Conservation (phyloP, 2,329 filamentous ascomycete genomes). For the Emergomyces pasteurianus region DNA sequence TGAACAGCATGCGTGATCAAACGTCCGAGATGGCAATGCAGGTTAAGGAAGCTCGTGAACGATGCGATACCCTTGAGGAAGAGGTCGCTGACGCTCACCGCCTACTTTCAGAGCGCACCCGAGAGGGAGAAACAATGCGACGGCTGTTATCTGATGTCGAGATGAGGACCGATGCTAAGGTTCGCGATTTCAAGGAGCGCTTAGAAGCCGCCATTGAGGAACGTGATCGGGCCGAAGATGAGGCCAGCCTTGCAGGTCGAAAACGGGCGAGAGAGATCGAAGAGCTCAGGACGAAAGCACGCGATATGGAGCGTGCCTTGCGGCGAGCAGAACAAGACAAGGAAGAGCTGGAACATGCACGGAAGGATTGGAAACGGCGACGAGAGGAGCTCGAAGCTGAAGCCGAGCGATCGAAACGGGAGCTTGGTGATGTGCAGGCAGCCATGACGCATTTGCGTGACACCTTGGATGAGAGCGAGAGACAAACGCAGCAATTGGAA, state of each 20-base stretch:
- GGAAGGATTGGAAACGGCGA: conserved; percentile 61
- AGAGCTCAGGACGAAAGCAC: conserved; percentile 65
- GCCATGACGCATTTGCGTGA: conserved; percentile 68
- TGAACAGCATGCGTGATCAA: conserved; percentile 90
- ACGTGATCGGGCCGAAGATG: conserved; percentile 82
- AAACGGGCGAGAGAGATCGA: conserved; percentile 73
- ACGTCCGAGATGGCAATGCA: conserved; percentile 77
- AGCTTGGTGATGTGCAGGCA: conserved; percentile 61
- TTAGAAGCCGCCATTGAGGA: conserved; percentile 91
- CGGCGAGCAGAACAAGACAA: conserved; percentile 61
- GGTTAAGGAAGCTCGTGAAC: conserved; percentile 75
- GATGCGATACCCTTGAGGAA: conserved; percentile 79
- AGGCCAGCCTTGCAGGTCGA: conserved; percentile 65
- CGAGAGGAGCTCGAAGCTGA: conserved; percentile 64
- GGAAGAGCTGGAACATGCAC: conserved; percentile 61
- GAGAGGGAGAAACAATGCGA: conserved; percentile 92
- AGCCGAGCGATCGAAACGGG: conserved; percentile 56
- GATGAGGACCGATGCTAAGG: conserved; percentile 63
- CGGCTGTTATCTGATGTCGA: conserved; percentile 78
- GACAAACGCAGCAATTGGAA: conserved; percentile 70
- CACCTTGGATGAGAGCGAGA: conserved; percentile 77
- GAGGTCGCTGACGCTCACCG: conserved; percentile 81
- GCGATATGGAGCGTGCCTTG: conserved; percentile 69
- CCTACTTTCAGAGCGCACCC: conserved; percentile 72
- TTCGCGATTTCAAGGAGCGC: conserved; percentile 77